A percentile compares a stretch with the other conserved stretches of the same genome.
Evolutionary conservation across 2,329 filamentous ascomycete genomes (phyloP).

Genomic region (Paramyrothecium roridum): DNA sequence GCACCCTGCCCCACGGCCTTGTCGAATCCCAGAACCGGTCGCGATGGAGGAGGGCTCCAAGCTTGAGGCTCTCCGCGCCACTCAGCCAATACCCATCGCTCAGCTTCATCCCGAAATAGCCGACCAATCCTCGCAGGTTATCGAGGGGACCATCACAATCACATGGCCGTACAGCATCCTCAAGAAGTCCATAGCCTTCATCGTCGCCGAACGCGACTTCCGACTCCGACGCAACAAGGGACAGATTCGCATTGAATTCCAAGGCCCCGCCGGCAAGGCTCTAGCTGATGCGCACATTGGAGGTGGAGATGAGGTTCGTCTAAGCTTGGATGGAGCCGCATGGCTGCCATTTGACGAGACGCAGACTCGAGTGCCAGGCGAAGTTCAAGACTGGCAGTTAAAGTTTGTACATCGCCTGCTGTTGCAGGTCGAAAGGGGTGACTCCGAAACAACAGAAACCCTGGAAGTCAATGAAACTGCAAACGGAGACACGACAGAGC

Average conservation of each 20-base stretch:
- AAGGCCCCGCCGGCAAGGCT: conserved; percentile 65
- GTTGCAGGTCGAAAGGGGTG: conserved; percentile 38
- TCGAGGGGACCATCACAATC: conserved; percentile 76
- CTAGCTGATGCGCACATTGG: conserved; percentile 66
- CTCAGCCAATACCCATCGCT: conserved; percentile 49
- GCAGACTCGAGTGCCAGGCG: conserved; percentile 44
- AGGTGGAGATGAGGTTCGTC: conserved; percentile 71
- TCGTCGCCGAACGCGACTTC: conserved; percentile 82
- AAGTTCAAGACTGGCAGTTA: conserved; percentile 56
- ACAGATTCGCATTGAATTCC: conserved; percentile 77
- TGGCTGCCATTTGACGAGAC: conserved; percentile 55
- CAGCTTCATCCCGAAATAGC: conserved; percentile 48
- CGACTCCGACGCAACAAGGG: conserved; percentile 73
- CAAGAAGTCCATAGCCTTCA: conserved; percentile 68
- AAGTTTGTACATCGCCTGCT: conserved; percentile 49
- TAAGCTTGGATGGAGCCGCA: conserved; percentile 66
- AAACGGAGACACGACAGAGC: conserved; percentile 5
- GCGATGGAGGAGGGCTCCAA: not conserved
- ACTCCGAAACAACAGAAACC: conserved; percentile 41
- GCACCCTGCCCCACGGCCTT: not conserved
- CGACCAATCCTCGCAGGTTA: conserved; percentile 34
- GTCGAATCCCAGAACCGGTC: not conserved
- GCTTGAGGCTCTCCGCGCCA: conserved; percentile 16
- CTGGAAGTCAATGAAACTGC: conserved; percentile 47
- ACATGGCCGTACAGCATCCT: conserved; percentile 90